Percentiles rank a stretch among this genome's conserved stretches.
Evolutionary conservation across 2,329 filamentous ascomycete species (phyloP).

Genomic region (Alternaria panax): DNA sequence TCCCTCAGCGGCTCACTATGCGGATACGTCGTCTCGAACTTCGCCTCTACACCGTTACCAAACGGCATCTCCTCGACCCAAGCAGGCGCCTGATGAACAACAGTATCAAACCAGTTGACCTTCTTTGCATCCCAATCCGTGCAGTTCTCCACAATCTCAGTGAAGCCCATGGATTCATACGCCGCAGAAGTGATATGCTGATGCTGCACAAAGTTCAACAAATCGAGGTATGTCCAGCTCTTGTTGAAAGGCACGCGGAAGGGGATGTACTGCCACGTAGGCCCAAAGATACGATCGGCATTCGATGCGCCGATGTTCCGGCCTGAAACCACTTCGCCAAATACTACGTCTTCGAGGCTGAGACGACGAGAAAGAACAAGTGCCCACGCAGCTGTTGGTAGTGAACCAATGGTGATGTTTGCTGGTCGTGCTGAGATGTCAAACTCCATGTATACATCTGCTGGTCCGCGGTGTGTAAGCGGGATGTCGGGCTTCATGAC

Average conservation of each 20-base stretch:
- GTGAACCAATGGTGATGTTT: constrained; percentile 68
- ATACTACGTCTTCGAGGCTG: constrained; percentile 64
- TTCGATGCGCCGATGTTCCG: constrained; percentile 65
- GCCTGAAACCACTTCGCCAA: constrained; percentile 71
- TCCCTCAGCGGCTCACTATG: constrained; percentile 48
- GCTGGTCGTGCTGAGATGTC: constrained; percentile 54
- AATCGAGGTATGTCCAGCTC: constrained; percentile 52
- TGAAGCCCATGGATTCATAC: constrained; percentile 49
- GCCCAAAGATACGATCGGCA: constrained; percentile 66
- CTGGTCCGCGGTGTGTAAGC: constrained; percentile 36
- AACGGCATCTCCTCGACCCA: constrained; percentile 66
- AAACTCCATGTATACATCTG: constrained; percentile 43
- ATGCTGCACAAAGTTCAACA: constrained; percentile 46
- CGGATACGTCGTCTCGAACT: constrained; percentile 66
- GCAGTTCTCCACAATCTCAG: constrained; percentile 46
- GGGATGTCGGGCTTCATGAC: constrained; percentile 45
- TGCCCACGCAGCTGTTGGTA: constrained; percentile 73
- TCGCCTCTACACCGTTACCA: constrained; percentile 40
- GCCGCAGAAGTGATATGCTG: constrained; percentile 45
- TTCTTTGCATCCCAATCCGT: constrained; percentile 40
- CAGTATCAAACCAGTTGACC: constrained; percentile 46
- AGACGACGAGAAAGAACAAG: constrained; percentile 66
- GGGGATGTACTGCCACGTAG: constrained; percentile 73
- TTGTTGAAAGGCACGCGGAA: constrained; percentile 65
- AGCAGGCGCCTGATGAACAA: constrained; percentile 53